Percentiles rank a stretch among this genome's conserved stretches.
phyloP scores from a whole-genome alignment of 352 stramenopile genomes.

The Phytophthora aleatoria region DNA sequence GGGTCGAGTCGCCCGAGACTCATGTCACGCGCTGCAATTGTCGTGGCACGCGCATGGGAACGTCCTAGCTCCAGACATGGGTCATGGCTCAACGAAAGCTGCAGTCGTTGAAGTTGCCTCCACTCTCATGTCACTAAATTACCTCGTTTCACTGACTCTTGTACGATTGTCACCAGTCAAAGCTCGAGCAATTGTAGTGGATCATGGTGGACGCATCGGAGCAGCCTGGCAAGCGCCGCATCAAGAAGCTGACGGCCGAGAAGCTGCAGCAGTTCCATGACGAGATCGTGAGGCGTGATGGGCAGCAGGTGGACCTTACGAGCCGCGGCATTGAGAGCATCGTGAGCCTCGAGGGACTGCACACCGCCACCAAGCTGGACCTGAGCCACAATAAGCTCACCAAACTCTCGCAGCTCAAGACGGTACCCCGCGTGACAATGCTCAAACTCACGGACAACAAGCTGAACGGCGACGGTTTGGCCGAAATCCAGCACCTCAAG shows the following conservation, averaged over 20 bases:
- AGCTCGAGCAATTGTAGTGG: background rate
- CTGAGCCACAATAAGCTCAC: conserved; percentile 88
- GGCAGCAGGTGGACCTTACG: conserved; percentile 65
- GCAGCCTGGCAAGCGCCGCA: conserved; percentile 55
- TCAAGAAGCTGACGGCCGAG: conserved; percentile 89
- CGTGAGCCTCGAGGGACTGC: conserved; percentile 69
- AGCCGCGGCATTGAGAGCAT: conserved; percentile 81
- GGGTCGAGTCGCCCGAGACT: background rate
- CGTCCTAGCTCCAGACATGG: background rate
- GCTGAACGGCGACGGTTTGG: conserved; percentile 69
- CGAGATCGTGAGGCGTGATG: conserved; percentile 56
- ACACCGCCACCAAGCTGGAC: conserved; percentile 72
- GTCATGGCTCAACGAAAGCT: background rate
- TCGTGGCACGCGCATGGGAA: conserved; percentile 9
- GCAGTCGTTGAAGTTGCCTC: conserved; percentile 12
- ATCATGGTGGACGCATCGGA: conserved; percentile 13
- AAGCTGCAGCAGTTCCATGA: conserved; percentile 63
- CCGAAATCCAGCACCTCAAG: conserved; percentile 74
- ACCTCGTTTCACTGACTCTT: conserved; percentile 9
- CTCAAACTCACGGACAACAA: conserved; percentile 84
- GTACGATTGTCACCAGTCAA: conserved; percentile 11
- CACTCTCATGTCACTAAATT: conserved; percentile 14
- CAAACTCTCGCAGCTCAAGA: conserved; percentile 76
- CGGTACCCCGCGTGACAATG: conserved; percentile 68
- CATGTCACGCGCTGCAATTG: background rate